A percentile compares a stretch with the other conserved stretches of the same genome.
Conservation (phyloP, 2,329 filamentous ascomycete genomes). For the Alternaria longipes region DNA sequence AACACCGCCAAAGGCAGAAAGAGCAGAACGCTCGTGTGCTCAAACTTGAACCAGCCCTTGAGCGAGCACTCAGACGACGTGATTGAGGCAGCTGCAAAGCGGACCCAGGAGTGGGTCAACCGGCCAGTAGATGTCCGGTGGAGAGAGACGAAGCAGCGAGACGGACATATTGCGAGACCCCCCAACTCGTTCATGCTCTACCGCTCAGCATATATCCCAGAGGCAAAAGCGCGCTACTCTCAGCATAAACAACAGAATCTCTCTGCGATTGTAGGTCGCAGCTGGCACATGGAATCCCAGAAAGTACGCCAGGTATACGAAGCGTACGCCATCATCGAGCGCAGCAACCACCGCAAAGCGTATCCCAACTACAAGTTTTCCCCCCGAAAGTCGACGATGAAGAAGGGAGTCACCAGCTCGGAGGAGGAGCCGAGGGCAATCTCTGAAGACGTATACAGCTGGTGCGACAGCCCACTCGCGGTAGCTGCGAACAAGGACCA, state of each 20-base stretch:
- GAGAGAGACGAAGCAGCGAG: background rate
- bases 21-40: background rate
- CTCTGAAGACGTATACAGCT: background rate
- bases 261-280: background rate
- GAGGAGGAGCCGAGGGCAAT: background rate
- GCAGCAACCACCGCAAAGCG: background rate
- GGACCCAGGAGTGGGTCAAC: no score
- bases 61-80: no score
- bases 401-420: background rate
- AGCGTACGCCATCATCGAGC: background rate
- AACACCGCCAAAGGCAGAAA: background rate
- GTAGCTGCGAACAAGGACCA: background rate
- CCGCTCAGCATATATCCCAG: background rate
- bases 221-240: background rate
- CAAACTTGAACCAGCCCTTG: no score
- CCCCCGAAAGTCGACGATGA: background rate
- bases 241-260: background rate
- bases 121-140: background rate
- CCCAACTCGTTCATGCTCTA: conserved; percentile 3
- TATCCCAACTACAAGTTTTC: background rate
- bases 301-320: background rate
- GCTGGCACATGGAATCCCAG: background rate
- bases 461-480: background rate
- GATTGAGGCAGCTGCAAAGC: no score
- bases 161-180: background rate